These are phyloP conservation scores for Auricularia cornea DNA, from an alignment of 768 basidiomycete species.

Conservation along the genomic window DNA sequence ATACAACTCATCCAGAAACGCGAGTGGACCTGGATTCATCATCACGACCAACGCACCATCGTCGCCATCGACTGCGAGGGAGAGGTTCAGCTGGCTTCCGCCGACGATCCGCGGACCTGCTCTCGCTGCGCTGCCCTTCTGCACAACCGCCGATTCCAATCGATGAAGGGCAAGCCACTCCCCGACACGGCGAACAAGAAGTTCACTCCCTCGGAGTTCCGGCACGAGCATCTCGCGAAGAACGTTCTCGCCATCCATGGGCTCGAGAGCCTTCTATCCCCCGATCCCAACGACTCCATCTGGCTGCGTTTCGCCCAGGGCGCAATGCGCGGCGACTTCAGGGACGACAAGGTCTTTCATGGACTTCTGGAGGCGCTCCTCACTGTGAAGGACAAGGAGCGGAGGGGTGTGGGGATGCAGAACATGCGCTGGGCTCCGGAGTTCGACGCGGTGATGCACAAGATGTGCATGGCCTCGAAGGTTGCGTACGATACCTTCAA, in stretches of 20 bases:
- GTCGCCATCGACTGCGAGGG: neutral
- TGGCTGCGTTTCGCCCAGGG: conserved; percentile 8
- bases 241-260: neutral
- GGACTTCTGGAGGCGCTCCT: conserved; percentile 26
- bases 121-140: neutral
- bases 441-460: conserved; percentile 22
- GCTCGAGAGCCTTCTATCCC: neutral
- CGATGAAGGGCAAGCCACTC: neutral
- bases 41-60: neutral
- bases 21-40: neutral
- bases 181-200: conserved; percentile 11
- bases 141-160: neutral
- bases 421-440: conserved; percentile 26
- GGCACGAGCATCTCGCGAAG: conserved; percentile 4
- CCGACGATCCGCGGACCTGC: neutral
- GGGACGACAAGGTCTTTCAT: conserved; percentile 18
- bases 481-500: conserved; percentile 17
- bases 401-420: conserved; percentile 23
- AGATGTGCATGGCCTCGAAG: conserved; percentile 18
- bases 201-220: conserved; percentile 9
- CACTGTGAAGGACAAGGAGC: conserved; percentile 15
- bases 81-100: neutral
- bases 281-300: neutral
- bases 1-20: neutral
- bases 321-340: conserved; percentile 19